Base-by-base conservation (phyloP, 495 filamentous ascomycete genomes). In the Penicillium samsonianum region DNA sequence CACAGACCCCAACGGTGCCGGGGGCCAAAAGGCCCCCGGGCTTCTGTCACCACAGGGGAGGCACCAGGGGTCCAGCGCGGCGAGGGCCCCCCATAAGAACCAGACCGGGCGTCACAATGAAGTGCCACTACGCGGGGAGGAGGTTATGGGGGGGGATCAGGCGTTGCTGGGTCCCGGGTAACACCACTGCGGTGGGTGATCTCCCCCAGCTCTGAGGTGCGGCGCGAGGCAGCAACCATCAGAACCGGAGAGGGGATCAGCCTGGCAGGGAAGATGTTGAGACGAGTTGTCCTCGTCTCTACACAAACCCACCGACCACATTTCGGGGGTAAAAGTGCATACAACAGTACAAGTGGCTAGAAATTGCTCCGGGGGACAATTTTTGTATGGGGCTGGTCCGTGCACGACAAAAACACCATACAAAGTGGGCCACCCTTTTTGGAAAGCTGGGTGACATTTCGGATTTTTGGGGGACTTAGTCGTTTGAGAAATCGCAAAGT, bases 1-100 rank as follows among this genome's bases (percentile, higher is more conserved):
- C 76, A 83, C 78, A 81, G 71, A 82, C 73, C 73, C 76, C 78
- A 72, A 53, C 76, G 37, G 58, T 54, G 63, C 72, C 62, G 55
- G 60, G 55, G 31, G 38, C 55, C 33, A 52, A 22, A 16, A 17
- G 54, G 60, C 48, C 48, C 52, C 59, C 48, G 58, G 69, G 50
- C 70, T 66, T 61, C 61, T 30, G 41, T 57, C 23, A 43, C 62
- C 55, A 51, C 57, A 42, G 35, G 31, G 44, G 38, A 35, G 20
- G n/a, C 46, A 6, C 17, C n/a, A 17, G 17, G 19, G 43, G 43
- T 14, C 5, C 43, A 17, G 25, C 43, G 43, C 43, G 2, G 6
- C 43, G 5, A 16, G 25, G 5, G 17, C 17, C 43, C 43, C 43
- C 43, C 43, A 28, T 12, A 14, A 22, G 11, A 5, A 11, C 41